Conservation (phyloP, 306 rosid genomes). For the Casuarina cunninghamiana region DNA sequence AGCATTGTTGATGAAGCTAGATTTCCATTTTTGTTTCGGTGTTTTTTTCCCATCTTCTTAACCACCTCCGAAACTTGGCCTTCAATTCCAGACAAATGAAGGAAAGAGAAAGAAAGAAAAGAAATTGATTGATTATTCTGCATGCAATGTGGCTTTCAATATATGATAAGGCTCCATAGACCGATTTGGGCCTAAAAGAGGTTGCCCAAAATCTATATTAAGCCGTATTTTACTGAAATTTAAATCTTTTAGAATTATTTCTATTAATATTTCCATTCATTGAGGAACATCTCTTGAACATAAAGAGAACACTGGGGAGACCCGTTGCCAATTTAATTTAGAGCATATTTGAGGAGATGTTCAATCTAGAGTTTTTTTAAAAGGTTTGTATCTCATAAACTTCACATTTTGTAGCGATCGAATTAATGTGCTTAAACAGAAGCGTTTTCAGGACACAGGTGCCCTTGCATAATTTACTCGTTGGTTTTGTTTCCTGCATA, state of each 20-base stretch:
- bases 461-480: neutral
- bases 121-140: neutral
- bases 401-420: neutral
- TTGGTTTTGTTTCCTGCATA: neutral
- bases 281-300: neutral
- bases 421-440: neutral
- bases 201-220: neutral
- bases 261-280: neutral
- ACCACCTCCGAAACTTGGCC: neutral
- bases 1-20: neutral
- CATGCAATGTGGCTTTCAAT: neutral
- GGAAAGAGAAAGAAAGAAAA: neutral
- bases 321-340: neutral
- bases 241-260: too few species aligned
- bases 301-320: neutral
- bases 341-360: neutral
- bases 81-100: neutral
- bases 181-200: neutral
- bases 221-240: neutral
- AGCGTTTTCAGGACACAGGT: neutral
- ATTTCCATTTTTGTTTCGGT: neutral
- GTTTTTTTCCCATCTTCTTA: neutral
- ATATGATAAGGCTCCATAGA: neutral
- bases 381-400: slow-evolving; percentile 1
- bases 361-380: neutral